A percentile compares a stretch with the other conserved stretches of the same genome.
phyloP scores from a whole-genome alignment of 805 yeast species.

The Yarrowia yakushimensis region DNA sequence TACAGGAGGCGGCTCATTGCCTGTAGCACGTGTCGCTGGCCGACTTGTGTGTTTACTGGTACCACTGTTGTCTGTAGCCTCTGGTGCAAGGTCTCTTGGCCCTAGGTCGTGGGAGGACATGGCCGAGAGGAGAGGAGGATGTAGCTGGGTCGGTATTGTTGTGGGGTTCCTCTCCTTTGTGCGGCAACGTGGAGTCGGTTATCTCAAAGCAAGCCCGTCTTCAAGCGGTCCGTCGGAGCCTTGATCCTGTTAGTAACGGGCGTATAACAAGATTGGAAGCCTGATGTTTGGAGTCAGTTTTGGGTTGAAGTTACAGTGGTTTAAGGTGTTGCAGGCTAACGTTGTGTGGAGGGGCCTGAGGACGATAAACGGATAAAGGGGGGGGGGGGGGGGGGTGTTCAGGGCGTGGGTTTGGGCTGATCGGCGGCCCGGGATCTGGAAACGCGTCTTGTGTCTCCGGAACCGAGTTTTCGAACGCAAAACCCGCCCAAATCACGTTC shows the following conservation, averaged over 20 bases:
- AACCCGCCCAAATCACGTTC: too few species aligned
- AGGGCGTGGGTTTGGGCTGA: background rate
- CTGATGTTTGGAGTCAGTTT: conserved; percentile 2
- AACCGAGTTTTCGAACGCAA: too few species aligned
- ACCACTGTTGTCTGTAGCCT: too few species aligned
- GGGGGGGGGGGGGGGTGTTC: background rate
- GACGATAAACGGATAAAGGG: too few species aligned
- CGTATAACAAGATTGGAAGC: too few species aligned
- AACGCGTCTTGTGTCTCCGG: too few species aligned
- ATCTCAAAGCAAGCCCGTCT: background rate
- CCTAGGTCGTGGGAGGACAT: background rate
- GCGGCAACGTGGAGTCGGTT: too few species aligned
- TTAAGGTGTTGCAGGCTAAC: conserved; percentile 12
- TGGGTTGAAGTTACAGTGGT: background rate
- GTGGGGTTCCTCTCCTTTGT: background rate
- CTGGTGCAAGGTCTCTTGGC: background rate
- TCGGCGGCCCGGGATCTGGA: too few species aligned
- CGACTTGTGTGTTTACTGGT: too few species aligned
- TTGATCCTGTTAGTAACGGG: background rate
- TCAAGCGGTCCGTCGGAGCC: background rate
- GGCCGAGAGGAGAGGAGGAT: background rate
- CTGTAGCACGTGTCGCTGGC: background rate
- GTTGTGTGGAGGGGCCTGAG: conserved; percentile 19
- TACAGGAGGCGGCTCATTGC: background rate
- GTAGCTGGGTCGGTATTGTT: background rate